Evolutionary conservation across 345 rosid genomes (phyloP).

Genomic region (Populus deltoides): DNA sequence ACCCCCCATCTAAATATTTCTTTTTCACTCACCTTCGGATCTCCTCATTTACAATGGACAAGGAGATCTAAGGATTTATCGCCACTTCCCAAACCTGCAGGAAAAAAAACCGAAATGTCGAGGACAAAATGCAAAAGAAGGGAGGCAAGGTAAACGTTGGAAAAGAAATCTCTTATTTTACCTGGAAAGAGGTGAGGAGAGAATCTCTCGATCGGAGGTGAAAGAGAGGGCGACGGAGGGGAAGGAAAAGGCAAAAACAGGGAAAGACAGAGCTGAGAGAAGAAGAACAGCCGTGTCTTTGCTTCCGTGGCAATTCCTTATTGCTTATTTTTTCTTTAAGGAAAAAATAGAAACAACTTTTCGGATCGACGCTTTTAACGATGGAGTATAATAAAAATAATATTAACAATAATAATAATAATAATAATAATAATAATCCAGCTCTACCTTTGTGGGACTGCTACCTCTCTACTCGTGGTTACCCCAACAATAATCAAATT

Average conservation of each 20-base stretch:
- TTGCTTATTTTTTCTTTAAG: neutral
- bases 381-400: too few relatives aligned
- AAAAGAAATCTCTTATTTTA: neutral
- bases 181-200: neutral
- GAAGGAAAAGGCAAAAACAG: neutral
- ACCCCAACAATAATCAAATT: too few relatives aligned
- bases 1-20: neutral
- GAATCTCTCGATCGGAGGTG: neutral
- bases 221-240: neutral
- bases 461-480: too few relatives aligned
- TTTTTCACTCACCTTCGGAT: conserved; percentile 1
- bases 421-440: too few relatives aligned
- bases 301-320: neutral
- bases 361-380: neutral
- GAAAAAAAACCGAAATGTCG: neutral
- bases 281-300: neutral
- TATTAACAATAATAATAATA: too few relatives aligned
- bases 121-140: neutral
- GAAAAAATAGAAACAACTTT: neutral
- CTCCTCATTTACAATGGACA: neutral
- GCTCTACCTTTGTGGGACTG: too few relatives aligned
- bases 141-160: neutral
- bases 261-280: neutral
- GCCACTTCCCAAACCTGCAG: neutral
- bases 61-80: neutral